Conservation (phyloP, 768 basidiomycete genomes). For the Omphalotus guepiniiformis region DNA sequence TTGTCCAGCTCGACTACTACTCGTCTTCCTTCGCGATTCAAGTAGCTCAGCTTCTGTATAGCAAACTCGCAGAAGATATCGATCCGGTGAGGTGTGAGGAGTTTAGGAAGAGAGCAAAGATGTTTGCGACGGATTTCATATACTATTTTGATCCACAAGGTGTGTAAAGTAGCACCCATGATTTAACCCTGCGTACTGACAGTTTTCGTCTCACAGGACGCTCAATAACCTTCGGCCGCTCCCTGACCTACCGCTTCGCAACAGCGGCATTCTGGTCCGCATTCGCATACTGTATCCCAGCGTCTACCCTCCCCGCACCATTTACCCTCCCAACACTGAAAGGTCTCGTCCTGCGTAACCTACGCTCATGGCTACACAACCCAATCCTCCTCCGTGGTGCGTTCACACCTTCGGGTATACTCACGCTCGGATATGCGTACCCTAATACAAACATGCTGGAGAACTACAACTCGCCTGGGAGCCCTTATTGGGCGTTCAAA, state of each 20-base stretch:
- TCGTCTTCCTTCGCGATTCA: constrained; percentile 79
- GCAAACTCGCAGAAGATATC: constrained; percentile 56
- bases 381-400: constrained; percentile 64
- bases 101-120: constrained; percentile 56
- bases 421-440: constrained; percentile 69
- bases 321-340: constrained; percentile 73
- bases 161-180: no score
- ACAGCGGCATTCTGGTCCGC: constrained; percentile 80
- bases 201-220: no score
- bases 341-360: constrained; percentile 66
- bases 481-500: constrained; percentile 81
- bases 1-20: constrained; percentile 77
- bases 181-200: no score
- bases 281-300: constrained; percentile 57
- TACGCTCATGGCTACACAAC: constrained; percentile 61
- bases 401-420: constrained; percentile 57
- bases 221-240: constrained; percentile 71
- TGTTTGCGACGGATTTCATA: constrained; percentile 66
- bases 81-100: constrained; percentile 64
- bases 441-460: constrained; percentile 75
- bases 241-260: constrained; percentile 74
- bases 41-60: constrained; percentile 67
- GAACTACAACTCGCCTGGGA: constrained; percentile 79
- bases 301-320: constrained; percentile 59
- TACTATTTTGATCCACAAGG: constrained; percentile 75